Percentiles rank a stretch among this genome's conserved stretches.
phyloP scores from a whole-genome alignment of 495 filamentous ascomycete species.

The Aspergillus funiculosus region DNA sequence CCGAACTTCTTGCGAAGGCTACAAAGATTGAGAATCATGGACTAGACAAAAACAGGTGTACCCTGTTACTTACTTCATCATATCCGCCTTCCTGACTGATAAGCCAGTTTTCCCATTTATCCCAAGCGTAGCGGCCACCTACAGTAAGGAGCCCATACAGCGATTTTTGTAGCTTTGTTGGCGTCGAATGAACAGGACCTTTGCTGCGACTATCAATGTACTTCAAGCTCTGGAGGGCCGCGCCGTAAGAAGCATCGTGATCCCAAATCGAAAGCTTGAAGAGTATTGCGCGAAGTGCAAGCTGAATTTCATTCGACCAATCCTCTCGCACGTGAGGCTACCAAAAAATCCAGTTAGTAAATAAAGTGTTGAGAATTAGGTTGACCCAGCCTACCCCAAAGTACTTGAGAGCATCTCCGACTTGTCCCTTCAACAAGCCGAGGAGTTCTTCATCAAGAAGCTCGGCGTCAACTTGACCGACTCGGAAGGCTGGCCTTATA shows the following conservation, averaged over 20 bases:
- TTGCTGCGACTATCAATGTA: conserved; percentile 77
- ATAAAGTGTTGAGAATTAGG: background rate
- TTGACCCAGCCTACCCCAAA: conserved; percentile 49
- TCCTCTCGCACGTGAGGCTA: conserved; percentile 65
- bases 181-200: conserved; percentile 53
- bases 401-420: conserved; percentile 84
- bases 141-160: conserved; percentile 82
- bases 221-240: conserved; percentile 80
- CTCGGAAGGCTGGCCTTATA: conserved; percentile 79
- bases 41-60: background rate
- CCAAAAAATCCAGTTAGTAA: background rate
- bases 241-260: conserved; percentile 90
- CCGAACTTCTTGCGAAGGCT: conserved; percentile 47
- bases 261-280: conserved; percentile 98
- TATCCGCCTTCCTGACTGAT: conserved; percentile 67
- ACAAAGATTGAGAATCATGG: conserved; percentile 22
- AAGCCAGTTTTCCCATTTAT: conserved; percentile 83
- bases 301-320: conserved; percentile 78
- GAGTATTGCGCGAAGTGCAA: conserved; percentile 68
- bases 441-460: conserved; percentile 92
- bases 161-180: conserved; percentile 72
- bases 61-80: conserved; percentile 45
- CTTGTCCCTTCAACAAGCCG: conserved; percentile 75
- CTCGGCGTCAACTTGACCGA: conserved; percentile 95
- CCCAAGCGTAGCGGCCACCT: conserved; percentile 81